Percentiles rank a stretch among this genome's conserved stretches.
These are phyloP conservation scores for Thermomucor indicae-seudaticae DNA, from an alignment of 371 early-diverging fungal genomes.

Conservation along the genomic window DNA sequence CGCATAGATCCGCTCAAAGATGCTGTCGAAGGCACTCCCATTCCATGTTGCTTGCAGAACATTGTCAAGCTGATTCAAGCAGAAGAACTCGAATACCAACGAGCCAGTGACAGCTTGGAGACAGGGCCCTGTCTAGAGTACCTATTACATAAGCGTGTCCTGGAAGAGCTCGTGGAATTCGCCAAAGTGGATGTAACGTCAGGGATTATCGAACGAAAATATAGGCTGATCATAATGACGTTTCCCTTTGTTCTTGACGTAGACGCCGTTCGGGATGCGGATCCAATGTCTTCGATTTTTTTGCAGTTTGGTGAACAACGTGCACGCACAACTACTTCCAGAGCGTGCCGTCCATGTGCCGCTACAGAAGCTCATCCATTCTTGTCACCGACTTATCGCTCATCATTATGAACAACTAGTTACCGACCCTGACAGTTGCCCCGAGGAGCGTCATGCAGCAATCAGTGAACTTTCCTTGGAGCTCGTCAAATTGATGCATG, in stretches of 20 bases:
- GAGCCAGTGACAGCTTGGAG: slow-evolving; percentile 40
- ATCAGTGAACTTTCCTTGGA: slow-evolving; percentile 44
- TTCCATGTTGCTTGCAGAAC: slow-evolving; percentile 39
- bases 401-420: slow-evolving; percentile 45
- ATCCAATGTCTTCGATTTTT: slow-evolving; percentile 47
- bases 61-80: slow-evolving; percentile 47
- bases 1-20: slow-evolving; percentile 43
- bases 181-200: slow-evolving; percentile 46
- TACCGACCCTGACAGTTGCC: slow-evolving; percentile 28
- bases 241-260: not conserved
- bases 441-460: slow-evolving; percentile 42
- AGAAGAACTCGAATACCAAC: slow-evolving; percentile 43
- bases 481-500: slow-evolving; percentile 49
- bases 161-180: slow-evolving; percentile 47
- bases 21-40: slow-evolving; percentile 47
- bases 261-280: slow-evolving; percentile 55
- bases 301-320: slow-evolving; percentile 43
- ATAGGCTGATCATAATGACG: not conserved
- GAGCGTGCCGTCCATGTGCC: slow-evolving; percentile 53
- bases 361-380: slow-evolving; percentile 44
- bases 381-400: slow-evolving; percentile 43
- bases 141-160: slow-evolving; percentile 39
- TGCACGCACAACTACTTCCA: slow-evolving; percentile 47
- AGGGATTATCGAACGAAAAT: not conserved
- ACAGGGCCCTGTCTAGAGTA: slow-evolving; percentile 52